A percentile compares a stretch with the other conserved stretches of the same genome.
These are phyloP conservation scores for Floccularia luteovirens DNA, from an alignment of 768 basidiomycete species.

Conservation along the genomic window DNA sequence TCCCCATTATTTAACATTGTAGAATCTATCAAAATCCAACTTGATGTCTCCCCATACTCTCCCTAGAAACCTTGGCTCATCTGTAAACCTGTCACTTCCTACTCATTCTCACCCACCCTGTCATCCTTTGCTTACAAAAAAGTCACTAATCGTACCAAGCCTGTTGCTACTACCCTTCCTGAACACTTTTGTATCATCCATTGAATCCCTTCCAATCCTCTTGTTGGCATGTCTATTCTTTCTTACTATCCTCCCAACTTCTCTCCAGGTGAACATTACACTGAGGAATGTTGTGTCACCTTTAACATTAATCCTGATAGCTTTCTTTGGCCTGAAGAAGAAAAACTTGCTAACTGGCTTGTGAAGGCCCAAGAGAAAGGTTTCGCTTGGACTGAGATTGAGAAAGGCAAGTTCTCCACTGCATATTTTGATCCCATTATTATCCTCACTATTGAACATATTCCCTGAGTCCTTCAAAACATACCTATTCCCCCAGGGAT, in stretches of 20 bases:
- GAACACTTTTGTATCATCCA: conserved; percentile 7
- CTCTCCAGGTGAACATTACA: conserved; percentile 11
- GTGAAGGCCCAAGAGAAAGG: not conserved
- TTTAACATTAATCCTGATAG: conserved; percentile 8
- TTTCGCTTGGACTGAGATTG: not conserved
- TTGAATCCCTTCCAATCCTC: conserved; percentile 8
- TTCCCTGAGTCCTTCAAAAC: conserved; percentile 7
- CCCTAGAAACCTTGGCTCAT: no score
- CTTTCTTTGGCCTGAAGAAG: conserved; percentile 19
- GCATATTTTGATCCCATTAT: conserved; percentile 4
- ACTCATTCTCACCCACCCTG: no score
- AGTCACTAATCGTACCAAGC: conserved; percentile 5
- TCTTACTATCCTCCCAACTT: conserved; percentile 6
- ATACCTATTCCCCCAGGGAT: conserved; percentile 12
- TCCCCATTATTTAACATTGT: no score
- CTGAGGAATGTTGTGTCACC: conserved; percentile 9
- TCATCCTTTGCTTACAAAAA: no score
- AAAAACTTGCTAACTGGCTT: not conserved
- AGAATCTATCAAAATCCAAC: no score
- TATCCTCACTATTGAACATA: no score
- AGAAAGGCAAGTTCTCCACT: conserved; percentile 1
- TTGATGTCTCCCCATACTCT: no score
- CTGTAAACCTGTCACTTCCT: no score
- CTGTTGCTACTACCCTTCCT: conserved; percentile 2
- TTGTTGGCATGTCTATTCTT: conserved; percentile 4